These are phyloP conservation scores for Heterobasidion irregulare DNA, from an alignment of 1,284 basidiomycete species.

Conservation along the genomic window DNA sequence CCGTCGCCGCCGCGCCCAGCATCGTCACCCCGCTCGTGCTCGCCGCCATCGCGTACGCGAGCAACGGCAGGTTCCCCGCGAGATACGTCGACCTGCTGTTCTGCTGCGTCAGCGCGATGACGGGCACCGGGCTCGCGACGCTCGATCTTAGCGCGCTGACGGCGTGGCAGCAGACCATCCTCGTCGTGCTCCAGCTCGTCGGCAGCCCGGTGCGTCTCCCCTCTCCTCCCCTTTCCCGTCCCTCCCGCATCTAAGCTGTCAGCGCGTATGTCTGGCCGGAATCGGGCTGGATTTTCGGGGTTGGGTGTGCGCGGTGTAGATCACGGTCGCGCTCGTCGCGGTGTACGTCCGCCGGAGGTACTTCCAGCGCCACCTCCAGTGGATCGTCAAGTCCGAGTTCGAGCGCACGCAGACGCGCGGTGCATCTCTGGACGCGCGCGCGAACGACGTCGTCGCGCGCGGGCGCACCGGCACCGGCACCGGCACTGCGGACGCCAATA, in stretches of 20 bases:
- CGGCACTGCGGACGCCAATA: neutral
- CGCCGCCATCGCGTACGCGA: constrained; percentile 61
- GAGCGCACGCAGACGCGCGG: constrained; percentile 11
- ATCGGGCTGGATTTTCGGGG: too few species aligned
- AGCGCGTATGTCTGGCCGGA: too few species aligned
- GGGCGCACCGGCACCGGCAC: neutral
- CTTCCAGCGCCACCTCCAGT: constrained; percentile 64
- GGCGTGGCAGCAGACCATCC: constrained; percentile 63
- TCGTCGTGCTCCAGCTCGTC: constrained; percentile 59
- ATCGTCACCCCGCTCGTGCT: constrained; percentile 60
- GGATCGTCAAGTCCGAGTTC: constrained; percentile 49
- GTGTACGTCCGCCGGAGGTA: constrained; percentile 59
- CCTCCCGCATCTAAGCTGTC: too few species aligned
- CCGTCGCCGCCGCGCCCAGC: constrained; percentile 25
- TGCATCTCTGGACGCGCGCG: neutral
- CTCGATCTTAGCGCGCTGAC: constrained; percentile 68
- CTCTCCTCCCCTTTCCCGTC: neutral
- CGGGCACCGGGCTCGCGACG: constrained; percentile 68
- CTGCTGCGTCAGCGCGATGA: constrained; percentile 68
- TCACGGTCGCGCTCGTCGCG: constrained; percentile 59
- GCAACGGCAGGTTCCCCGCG: constrained; percentile 54
- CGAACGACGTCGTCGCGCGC: neutral
- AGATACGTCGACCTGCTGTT: constrained; percentile 67
- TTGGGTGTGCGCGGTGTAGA: constrained; percentile 26
- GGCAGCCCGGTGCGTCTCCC: constrained; percentile 46